Evolutionary conservation across 768 basidiomycete genomes (phyloP), one percentile per base, ranked within the genome.

Genomic region (Dictyophora rubrovolvata): DNA sequence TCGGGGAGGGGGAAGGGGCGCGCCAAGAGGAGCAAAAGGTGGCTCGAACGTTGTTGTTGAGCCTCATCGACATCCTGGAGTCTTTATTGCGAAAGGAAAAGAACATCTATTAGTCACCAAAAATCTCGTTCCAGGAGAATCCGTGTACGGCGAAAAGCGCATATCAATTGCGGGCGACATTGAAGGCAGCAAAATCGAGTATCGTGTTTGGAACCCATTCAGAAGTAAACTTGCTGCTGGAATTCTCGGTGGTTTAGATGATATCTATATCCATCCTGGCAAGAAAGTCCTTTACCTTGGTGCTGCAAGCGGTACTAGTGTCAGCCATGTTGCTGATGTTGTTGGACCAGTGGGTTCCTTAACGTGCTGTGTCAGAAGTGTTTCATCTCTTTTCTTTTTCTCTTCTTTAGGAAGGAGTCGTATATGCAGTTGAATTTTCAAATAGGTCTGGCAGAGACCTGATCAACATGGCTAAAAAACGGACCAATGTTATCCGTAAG

Each of bases 121-220:
- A 76, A 98, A 97, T 73, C 82, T 99, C 70, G 93, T 90, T 46
- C 96, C 96, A 1, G 96, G 96, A 50, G 96, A 98, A 69, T 88
- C 89, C 7, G 95, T 99, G 10, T 99, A 99, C 71, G 96, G 96
- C 61, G 96, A 99, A 74, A 99, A 99, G 77, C 81, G 95, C 69
- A 93, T 97, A 72, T 83, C 86, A 16, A 82, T 97, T 67, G 76
- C 78, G 12, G 75, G 74, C 18, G 84, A 79, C 48, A 81, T 77
- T 18, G 88, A 87, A 48, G 86, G 80, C 48, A 88, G 86, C 60
- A 99, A 99, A 76, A 79, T 84, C 63, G 96, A 99, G 74, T 99
- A 97, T 74, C 81, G 96, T 57, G 96, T 99, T 33, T 99, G 96
- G 96, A 99, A 99, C 76, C 96, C 96, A 51, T 99, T 99, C 84